Conservation (phyloP, 495 filamentous ascomycete genomes). For the Cenococcum geophilum region DNA sequence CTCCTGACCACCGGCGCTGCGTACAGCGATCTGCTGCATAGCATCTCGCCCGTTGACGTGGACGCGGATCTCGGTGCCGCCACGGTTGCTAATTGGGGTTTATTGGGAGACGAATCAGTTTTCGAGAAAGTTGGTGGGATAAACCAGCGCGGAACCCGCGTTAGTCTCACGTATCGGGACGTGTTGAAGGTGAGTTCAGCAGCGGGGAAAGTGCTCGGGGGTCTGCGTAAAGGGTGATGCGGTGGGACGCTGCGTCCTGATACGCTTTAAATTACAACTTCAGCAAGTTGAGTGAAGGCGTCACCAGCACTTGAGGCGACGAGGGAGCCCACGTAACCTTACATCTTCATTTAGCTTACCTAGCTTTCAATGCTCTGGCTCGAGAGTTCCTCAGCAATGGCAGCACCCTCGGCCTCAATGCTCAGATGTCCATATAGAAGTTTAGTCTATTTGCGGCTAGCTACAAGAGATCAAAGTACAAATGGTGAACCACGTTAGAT, state of each 20-base stretch:
- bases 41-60: slow-evolving; percentile 36
- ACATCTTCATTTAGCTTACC: too few relatives aligned
- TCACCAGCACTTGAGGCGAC: too few relatives aligned
- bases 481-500: too few relatives aligned
- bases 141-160: slow-evolving; percentile 59
- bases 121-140: slow-evolving; percentile 50
- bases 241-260: not conserved
- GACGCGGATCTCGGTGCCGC: slow-evolving; percentile 38
- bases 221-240: not conserved
- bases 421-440: too few relatives aligned
- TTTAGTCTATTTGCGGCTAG: too few relatives aligned
- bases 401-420: too few relatives aligned
- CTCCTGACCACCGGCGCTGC: slow-evolving; percentile 37
- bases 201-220: slow-evolving; percentile 42
- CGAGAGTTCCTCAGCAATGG: too few relatives aligned
- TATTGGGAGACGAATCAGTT: slow-evolving; percentile 55
- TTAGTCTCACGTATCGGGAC: slow-evolving; percentile 89
- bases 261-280: too few relatives aligned
- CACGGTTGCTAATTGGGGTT: slow-evolving; percentile 75
- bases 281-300: too few relatives aligned
- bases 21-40: slow-evolving; percentile 38
- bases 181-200: slow-evolving; percentile 80
- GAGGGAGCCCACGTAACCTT: too few relatives aligned
- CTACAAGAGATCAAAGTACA: too few relatives aligned
- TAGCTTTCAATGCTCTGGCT: too few relatives aligned